Evolutionary conservation across 2,329 filamentous ascomycete species (phyloP), one percentile per base, ranked within the genome.

Genomic region (Apiospora sp.): DNA sequence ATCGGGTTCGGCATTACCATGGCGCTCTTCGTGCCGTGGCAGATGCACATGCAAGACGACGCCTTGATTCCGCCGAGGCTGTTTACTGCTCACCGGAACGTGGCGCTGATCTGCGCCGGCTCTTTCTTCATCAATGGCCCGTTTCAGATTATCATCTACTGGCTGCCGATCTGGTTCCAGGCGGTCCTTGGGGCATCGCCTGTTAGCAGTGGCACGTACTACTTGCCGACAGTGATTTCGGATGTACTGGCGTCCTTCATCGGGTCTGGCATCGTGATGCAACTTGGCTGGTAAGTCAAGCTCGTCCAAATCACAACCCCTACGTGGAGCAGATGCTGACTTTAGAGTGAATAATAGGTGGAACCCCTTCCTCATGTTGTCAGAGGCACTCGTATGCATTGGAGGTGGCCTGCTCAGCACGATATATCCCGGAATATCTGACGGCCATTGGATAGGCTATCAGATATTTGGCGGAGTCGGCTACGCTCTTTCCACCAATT

Each of bases 391-490:
- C 85, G 86, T 1, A 86, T 86, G 72, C 87, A 86, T 89, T 71
- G 88, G 88, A 13, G 79, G 83, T 3, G 90, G 88, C 16, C 83
- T 91, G 71, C 84, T 91, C 73, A 87, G 87, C 0, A 90, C 87
- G 0, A 84, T 90, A 10, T 79, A 80, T 43, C 81, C 87, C 2
- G 74, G 83, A 75, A 89, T 87, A 4, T 81, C 84, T 1, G 73
- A 77, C 1, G 77, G 75, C 22, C 72, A 79, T 48, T 83, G 82
- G 80, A 74, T 81, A 24, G 81, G 81, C 41, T 82, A 77, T 71
- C 86, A 89, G 70, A 83, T 83, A 3, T 80, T 90, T 0, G 48
- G 27, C 16, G 68, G 68, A 27, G 30, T 49, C 19, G 87, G 87
- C 19, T 77, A 75, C 37, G 74, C 76, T 0, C 48, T 77, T 3